A percentile compares a stretch with the other conserved stretches of the same genome.
These are phyloP conservation scores for Hippophae tibetana DNA, from an alignment of 306 rosid species.

Conservation along the genomic window DNA sequence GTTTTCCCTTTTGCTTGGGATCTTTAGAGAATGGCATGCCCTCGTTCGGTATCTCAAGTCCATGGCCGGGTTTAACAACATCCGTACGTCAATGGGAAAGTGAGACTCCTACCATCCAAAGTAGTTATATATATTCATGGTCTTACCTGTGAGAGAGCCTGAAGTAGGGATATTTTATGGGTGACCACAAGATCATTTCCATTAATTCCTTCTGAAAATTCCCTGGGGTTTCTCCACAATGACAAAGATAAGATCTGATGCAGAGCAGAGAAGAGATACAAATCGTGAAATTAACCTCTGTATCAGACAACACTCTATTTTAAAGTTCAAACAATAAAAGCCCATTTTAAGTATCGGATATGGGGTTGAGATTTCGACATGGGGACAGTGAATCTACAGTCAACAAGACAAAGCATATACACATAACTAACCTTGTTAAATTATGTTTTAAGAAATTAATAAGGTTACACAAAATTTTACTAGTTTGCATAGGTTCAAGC, in stretches of 20 bases:
- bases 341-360: no score
- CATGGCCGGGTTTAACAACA: conserved; percentile 50
- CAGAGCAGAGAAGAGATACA: conserved; percentile 7
- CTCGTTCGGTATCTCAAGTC: conserved; percentile 42
- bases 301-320: neutral
- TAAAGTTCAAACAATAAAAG: no score
- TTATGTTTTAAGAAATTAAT: neutral
- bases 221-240: conserved; percentile 59
- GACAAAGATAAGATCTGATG: conserved; percentile 52
- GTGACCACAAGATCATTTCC: conserved; percentile 45
- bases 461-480: no score
- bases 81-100: conserved; percentile 33
- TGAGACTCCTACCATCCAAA: conserved; percentile 56
- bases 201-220: conserved; percentile 41
- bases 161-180: conserved; percentile 37
- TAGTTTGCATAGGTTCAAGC: no score
- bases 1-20: conserved; percentile 53
- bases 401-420: neutral
- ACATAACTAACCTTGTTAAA: neutral
- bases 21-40: conserved; percentile 74
- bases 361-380: no score
- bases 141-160: conserved; percentile 54
- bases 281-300: neutral
- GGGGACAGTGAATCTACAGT: no score
- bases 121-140: conserved; percentile 41